phyloP scores from a whole-genome alignment of 2,329 filamentous ascomycete species.

The Aspergillus chevalieri region DNA sequence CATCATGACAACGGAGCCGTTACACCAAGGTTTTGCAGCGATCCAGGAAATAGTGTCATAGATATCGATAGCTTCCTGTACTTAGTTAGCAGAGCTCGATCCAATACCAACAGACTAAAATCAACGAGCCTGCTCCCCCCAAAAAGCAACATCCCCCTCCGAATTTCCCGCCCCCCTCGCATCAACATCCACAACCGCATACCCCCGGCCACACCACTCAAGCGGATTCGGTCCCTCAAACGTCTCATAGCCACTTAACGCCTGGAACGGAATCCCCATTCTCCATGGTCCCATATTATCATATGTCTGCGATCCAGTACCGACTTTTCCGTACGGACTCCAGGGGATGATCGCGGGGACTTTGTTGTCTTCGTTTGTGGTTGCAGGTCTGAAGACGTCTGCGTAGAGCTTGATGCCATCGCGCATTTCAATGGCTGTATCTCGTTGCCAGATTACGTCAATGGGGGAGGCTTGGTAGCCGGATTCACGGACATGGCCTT shows the following conservation, averaged over 20 bases:
- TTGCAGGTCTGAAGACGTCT: conserved; percentile 19
- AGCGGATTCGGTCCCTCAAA: conserved; percentile 25
- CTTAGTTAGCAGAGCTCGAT: neutral
- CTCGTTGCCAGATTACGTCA: conserved; percentile 17
- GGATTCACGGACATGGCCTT: conserved; percentile 4
- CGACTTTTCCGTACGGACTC: conserved; percentile 24
- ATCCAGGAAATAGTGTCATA: conserved; percentile 20
- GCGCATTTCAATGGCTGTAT: conserved; percentile 18
- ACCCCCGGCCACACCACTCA: conserved; percentile 23
- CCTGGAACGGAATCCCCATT: conserved; percentile 9
- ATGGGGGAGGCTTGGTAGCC: conserved; percentile 2
- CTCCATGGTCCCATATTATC: conserved; percentile 10
- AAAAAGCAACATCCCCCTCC: conserved; percentile 19
- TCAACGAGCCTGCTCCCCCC: conserved; percentile 11
- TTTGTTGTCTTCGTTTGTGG: conserved; percentile 6
- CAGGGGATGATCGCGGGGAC: conserved; percentile 23
- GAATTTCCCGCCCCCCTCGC: conserved; percentile 21
- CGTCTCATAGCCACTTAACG: conserved; percentile 13
- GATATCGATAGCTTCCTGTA: conserved; percentile 19
- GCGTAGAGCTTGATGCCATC: conserved; percentile 20
- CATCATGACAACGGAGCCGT: conserved; percentile 12
- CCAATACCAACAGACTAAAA: neutral
- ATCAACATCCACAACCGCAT: conserved; percentile 27
- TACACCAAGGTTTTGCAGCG: conserved; percentile 18
- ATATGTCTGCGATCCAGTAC: conserved; percentile 10